phyloP scores from a whole-genome alignment of 2,329 filamentous ascomycete genomes.

The Ceratocystis alfenasii region DNA sequence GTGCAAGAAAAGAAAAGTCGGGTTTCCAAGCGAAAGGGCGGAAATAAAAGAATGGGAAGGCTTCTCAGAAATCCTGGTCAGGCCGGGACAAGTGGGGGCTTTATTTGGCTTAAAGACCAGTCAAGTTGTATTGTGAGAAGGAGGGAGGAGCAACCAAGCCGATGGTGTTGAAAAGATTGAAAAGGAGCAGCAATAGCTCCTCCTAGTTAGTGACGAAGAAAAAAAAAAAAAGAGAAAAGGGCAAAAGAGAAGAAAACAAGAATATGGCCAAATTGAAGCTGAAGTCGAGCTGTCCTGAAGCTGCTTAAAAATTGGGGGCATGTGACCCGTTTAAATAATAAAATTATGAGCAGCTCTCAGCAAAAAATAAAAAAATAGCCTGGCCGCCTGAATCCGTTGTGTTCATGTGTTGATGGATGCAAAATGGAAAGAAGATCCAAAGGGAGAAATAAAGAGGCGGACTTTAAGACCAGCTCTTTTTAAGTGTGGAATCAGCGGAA shows the following conservation, averaged over 20 bases:
- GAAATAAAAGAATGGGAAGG: slow-evolving; percentile 7
- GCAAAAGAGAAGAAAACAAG: neutral
- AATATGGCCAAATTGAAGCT: neutral
- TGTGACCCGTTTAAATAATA: slow-evolving; percentile 1
- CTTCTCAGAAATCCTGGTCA: slow-evolving; percentile 4
- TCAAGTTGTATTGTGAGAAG: neutral
- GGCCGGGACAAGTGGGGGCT: slow-evolving; percentile 16
- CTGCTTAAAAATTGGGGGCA: neutral
- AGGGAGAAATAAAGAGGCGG: neutral
- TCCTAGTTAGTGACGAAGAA: neutral
- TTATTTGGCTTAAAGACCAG: slow-evolving; percentile 15
- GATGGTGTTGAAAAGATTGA: neutral
- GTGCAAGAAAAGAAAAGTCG: slow-evolving; percentile 1
- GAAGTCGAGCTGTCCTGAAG: neutral
- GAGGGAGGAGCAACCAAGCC: neutral
- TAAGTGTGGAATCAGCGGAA: too few species aligned
- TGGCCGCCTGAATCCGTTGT: neutral
- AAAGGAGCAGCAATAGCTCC: neutral
- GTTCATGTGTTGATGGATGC: neutral
- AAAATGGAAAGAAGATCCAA: neutral
- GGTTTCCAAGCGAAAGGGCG: neutral
- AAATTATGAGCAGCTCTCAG: neutral
- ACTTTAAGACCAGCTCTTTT: neutral
- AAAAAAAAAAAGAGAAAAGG: neutral
- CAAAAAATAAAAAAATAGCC: neutral